Conservation (phyloP, 768 basidiomycete genomes). For the Mycena vulgaris region DNA sequence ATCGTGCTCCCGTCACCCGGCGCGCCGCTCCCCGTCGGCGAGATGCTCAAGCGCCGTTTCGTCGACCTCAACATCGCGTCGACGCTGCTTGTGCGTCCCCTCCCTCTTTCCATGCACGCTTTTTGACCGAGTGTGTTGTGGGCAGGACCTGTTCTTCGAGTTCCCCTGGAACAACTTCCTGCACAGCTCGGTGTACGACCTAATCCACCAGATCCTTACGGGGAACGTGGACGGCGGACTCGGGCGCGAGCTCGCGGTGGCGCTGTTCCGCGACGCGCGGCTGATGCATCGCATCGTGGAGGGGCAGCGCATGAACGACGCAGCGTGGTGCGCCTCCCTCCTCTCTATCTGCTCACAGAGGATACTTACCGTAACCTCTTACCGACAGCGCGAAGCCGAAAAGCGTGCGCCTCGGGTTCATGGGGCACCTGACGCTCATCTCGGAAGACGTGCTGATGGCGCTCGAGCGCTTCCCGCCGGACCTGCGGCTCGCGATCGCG, state of each 20-base stretch:
- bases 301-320: conserved; percentile 86
- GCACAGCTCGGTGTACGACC: conserved; percentile 96
- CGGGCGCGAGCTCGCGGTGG: conserved; percentile 87
- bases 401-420: conserved; percentile 89
- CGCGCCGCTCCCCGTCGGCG: conserved; percentile 73
- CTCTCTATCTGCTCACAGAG: conserved; percentile 4
- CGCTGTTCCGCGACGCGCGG: conserved; percentile 88
- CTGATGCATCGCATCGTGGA: conserved; percentile 91
- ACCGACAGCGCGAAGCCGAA: conserved; percentile 75
- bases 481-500: conserved; percentile 76
- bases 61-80: conserved; percentile 81
- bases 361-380: neutral
- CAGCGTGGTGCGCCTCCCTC: conserved; percentile 72
- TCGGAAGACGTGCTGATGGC: conserved; percentile 95
- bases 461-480: conserved; percentile 88
- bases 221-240: conserved; percentile 87
- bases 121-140: neutral
- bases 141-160: conserved; percentile 93
- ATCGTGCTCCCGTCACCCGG: conserved; percentile 52
- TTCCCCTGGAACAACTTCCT: conserved; percentile 99
- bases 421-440: conserved; percentile 97
- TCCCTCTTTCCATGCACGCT: conserved; percentile 13
- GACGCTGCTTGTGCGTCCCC: conserved; percentile 79
- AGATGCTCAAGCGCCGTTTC: conserved; percentile 85
- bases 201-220: conserved; percentile 95